phyloP scores from a whole-genome alignment of 768 basidiomycete species.

The Russula sp. region DNA sequence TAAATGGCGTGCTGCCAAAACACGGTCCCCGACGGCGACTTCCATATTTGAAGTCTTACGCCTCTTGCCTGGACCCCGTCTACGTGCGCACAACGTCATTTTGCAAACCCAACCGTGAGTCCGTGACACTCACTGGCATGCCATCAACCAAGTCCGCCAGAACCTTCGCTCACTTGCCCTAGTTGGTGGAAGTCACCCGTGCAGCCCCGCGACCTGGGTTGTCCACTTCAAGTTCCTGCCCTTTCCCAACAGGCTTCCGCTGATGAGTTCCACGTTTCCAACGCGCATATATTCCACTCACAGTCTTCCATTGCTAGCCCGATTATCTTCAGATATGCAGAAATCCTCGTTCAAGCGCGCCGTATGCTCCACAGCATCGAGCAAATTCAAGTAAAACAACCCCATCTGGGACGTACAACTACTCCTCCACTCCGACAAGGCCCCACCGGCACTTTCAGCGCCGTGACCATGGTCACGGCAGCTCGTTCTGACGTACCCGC shows the following conservation, averaged over 20 bases:
- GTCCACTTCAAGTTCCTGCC: background rate
- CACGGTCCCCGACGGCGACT: slow-evolving; percentile 19
- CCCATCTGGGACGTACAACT: background rate
- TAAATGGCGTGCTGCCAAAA: slow-evolving; percentile 5
- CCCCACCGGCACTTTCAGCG: too few relatives aligned
- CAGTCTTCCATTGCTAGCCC: background rate
- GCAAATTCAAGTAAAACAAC: background rate
- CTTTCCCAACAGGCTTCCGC: background rate
- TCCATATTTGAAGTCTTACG: slow-evolving; percentile 5
- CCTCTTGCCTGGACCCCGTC: slow-evolving; percentile 12
- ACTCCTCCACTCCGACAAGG: background rate
- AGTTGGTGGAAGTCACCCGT: background rate
- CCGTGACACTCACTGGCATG: background rate
- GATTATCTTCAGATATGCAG: background rate
- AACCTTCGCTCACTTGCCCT: background rate
- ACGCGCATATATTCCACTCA: background rate
- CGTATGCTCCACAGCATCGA: background rate
- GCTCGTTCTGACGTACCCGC: background rate
- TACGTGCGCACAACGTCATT: slow-evolving; percentile 6
- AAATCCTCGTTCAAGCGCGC: background rate
- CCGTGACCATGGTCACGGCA: background rate
- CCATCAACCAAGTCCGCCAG: too few relatives aligned
- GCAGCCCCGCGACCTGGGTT: background rate
- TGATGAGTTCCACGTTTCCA: background rate
- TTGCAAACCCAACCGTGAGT: slow-evolving; percentile 4